Evolutionary conservation across 805 yeast genomes (phyloP), one percentile per base, ranked within the genome.

Genomic region (Danielia reshetovae): DNA sequence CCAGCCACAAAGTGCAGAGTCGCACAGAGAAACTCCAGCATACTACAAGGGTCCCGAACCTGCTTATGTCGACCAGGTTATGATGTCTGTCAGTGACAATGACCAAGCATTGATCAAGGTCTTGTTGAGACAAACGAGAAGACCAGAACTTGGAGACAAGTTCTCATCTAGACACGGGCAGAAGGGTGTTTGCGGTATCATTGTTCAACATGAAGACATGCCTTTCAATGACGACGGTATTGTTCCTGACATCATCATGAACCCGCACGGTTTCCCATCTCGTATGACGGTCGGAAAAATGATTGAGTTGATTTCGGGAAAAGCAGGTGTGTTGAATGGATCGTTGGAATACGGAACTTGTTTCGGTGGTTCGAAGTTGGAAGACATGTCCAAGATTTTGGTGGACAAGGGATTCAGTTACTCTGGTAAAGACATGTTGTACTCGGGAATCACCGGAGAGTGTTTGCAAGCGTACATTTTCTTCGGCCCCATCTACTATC

Each of bases 231-330:
- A 93, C 50, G 75, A 80, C 39, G 98, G 98, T 57, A 75, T 93
- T 17, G 70, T 78, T 3, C 98, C 98, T 0, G 98, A 90, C 65
- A 89, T 90, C 46, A 90, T 90, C 54, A 90, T 90, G 97, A 90
- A 90, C 56, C 98, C 98, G 2, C 98, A 90, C 60, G 98, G 97
- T 68, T 93, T 90, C 81, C 98, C 98, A 43, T 90, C 97, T 23
- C 95, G 98, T 75, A 93, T 93, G 98, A 93, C 98, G 25, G 97
- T 93, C 13, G 98, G 98, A 40, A 93, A 93, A 63, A 90, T 93
- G 97, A 79, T 93, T 47, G 98, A 93, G 61, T 72, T 90, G 43
- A 84, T 93, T 16, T 84, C 96, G 21, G 98, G 98, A 49, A 93
- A 93, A 57, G 98, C 97, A 0, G 98, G 98, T 59, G 97, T 93